phyloP scores from a whole-genome alignment of 2,329 filamentous ascomycete species.

The Sclerotinia minor region DNA sequence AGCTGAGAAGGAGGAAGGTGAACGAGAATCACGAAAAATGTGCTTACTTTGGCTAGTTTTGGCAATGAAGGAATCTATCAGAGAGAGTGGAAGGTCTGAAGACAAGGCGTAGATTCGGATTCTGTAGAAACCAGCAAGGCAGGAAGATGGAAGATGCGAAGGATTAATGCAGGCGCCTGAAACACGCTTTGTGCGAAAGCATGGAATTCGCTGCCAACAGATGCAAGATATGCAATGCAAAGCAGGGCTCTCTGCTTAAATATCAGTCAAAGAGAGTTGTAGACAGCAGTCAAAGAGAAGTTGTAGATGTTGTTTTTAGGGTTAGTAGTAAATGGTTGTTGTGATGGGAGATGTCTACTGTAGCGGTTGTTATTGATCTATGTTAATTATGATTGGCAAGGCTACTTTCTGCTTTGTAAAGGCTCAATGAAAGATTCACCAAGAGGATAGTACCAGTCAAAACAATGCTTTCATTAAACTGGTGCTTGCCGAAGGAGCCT shows the following conservation, averaged over 20 bases:
- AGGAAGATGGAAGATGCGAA: neutral
- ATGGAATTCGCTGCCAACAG: neutral
- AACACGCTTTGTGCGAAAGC: neutral
- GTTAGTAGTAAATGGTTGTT: neutral
- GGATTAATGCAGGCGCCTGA: too few species aligned
- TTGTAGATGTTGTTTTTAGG: neutral
- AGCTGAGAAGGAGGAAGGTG: neutral
- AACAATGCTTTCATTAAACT: neutral
- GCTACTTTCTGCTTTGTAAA: neutral
- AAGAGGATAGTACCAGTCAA: neutral
- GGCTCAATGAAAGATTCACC: conserved; percentile 3
- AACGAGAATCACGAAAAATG: neutral
- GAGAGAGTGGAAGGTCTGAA: neutral
- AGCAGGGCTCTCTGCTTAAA: too few species aligned
- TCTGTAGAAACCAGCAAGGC: neutral
- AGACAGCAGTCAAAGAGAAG: too few species aligned
- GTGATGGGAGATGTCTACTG: neutral
- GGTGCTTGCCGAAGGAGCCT: neutral
- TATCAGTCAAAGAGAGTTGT: neutral
- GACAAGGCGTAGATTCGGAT: neutral
- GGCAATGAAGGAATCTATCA: neutral
- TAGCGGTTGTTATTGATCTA: neutral
- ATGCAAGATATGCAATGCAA: neutral
- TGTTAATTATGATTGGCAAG: neutral
- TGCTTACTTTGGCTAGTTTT: neutral